Evolutionary conservation across 768 basidiomycete genomes (phyloP).

Genomic region (Termitomyces sp.): DNA sequence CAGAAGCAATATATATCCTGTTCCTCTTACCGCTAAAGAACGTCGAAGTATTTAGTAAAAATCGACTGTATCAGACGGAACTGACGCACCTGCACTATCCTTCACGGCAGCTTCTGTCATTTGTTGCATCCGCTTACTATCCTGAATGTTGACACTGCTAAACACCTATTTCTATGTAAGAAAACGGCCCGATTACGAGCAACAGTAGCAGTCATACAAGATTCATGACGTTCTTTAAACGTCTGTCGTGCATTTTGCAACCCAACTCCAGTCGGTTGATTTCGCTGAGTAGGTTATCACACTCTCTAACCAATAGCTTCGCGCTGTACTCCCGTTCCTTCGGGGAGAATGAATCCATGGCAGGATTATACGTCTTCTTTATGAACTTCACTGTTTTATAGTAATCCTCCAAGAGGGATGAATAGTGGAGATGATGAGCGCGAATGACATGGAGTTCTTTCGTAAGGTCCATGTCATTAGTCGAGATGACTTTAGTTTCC

Average conservation of each 20-base stretch:
- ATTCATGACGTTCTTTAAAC: slow-evolving; percentile 48
- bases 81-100: slow-evolving; percentile 38
- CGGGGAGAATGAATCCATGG: slow-evolving; percentile 32
- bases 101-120: slow-evolving; percentile 48
- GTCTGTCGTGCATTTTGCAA: slow-evolving; percentile 39
- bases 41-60: not conserved
- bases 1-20: not conserved
- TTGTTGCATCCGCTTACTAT: slow-evolving; percentile 44
- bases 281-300: slow-evolving; percentile 42
- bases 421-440: slow-evolving; percentile 47
- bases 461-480: slow-evolving; percentile 36
- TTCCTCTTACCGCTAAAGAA: slow-evolving; percentile 16
- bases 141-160: slow-evolving; percentile 51
- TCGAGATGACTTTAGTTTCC: slow-evolving; percentile 42
- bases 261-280: slow-evolving; percentile 38
- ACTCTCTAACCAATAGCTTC: slow-evolving; percentile 38
- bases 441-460: slow-evolving; percentile 47
- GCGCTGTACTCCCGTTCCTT: slow-evolving; percentile 22
- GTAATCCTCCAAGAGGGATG: slow-evolving; percentile 41
- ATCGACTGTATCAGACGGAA: not conserved
- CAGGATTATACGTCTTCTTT: slow-evolving; percentile 38
- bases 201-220: slow-evolving; percentile 25
- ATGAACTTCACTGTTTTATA: slow-evolving; percentile 40
- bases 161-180: slow-evolving; percentile 38
- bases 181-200: not conserved